Percentiles rank a stretch among this genome's conserved stretches.
Conservation (phyloP, 192 early-diverging fungal species). For the Rhizophagus clarus region DNA sequence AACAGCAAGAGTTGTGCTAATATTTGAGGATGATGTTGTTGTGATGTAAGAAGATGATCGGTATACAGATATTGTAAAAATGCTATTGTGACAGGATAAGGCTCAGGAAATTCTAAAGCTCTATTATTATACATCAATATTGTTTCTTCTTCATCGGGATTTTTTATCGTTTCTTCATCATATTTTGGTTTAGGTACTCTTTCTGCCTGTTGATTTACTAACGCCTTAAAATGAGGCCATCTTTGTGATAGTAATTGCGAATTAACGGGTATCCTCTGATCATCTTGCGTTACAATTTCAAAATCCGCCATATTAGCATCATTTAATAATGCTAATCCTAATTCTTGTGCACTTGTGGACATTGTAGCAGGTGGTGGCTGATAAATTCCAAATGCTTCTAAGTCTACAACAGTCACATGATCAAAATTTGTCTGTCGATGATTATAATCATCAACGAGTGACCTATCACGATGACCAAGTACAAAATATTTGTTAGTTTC, state of each 20-base stretch:
- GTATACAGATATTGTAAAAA: conserved; percentile 73
- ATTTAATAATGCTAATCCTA: conserved; percentile 59
- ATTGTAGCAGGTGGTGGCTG: conserved; percentile 56
- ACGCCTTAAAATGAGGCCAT: conserved; percentile 59
- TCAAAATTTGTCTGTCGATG: conserved; percentile 79
- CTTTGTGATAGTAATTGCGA: conserved; percentile 52
- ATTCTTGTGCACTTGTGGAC: conserved; percentile 59
- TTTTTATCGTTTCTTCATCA: conserved; percentile 32
- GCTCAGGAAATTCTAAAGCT: conserved; percentile 47
- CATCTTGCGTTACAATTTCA: conserved; percentile 57
- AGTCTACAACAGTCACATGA: conserved; percentile 69
- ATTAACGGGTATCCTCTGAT: conserved; percentile 57
- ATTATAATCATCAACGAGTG: conserved; percentile 75
- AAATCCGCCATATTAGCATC: conserved; percentile 60
- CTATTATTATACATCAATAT: conserved; percentile 49
- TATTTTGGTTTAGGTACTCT: conserved; percentile 11
- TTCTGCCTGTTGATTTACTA: conserved; percentile 46
- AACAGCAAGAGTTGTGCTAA: conserved; percentile 63
- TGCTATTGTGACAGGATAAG: conserved; percentile 54
- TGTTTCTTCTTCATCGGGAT: conserved; percentile 28
- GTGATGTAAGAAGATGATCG: conserved; percentile 61
- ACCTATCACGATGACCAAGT: conserved; percentile 71
- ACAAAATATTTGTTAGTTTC: conserved; percentile 66
- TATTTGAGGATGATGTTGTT: conserved; percentile 65
- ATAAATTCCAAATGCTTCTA: conserved; percentile 75